Evolutionary conservation across 768 basidiomycete species (phyloP), one percentile per base, ranked within the genome.

Genomic region (Termitomyces sp.): DNA sequence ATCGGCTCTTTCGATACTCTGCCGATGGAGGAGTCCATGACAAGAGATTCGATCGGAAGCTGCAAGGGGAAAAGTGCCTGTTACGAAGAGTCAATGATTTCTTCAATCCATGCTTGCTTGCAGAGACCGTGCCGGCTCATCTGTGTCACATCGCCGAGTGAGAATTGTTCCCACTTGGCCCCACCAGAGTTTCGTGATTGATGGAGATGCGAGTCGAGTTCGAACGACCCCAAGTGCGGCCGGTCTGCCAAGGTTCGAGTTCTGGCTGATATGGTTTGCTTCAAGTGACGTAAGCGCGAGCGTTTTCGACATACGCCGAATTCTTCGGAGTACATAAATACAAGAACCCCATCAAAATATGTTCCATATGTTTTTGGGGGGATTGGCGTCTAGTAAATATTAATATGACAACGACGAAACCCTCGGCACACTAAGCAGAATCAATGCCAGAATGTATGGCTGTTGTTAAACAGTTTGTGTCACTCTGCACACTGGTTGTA

Each of bases 331-430:
- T 41, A 57, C 59, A 60, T 53, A 31, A 59, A 19, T 35, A 51
- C 41, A 23, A 54, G 17, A 12, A 32, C 21, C 11, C 21, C 56
- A 62, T 56, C 59, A 59, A 38, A 54, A 51, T 57, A 44, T 42
- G 34, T 23, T 34, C 29, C 43, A 17, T 21, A 38, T 38, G 4
- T 53, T 8, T 31, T 59, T 53, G 64, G 62, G 62, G 58, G 55
- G 62, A 61, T 63, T 63, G 43, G 58, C 63, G 56, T 59, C 53
- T 58, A 58, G 59, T 64, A 63, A 58, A 61, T 62, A 55, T 42
- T 32, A 54, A 58, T 61, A 50, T 47, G 34, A 52, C 25, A 62
- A 53, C 34, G n/a, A 41, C 51, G 42, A 38, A 46, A 19, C 8
- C 8, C 29, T n/a, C 7, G 4, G 7, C 29, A 29, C 29, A 7